Base-by-base conservation (phyloP, 1,284 basidiomycete species). In the Stygiomarasmius scandens region DNA sequence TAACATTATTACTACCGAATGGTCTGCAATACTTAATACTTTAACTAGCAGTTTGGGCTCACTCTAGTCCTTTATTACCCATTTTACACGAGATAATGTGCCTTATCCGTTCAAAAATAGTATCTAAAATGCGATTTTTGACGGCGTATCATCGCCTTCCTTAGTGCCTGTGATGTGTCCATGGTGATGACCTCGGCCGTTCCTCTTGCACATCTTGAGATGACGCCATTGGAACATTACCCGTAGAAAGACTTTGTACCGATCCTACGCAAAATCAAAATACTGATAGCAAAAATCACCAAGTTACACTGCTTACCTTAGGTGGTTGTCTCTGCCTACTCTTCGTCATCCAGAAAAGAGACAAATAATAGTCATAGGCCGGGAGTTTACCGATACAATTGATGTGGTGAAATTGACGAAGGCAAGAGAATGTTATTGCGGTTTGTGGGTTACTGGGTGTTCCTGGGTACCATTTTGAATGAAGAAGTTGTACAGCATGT, bases 351-450 rank as follows among this genome's bases (percentile, higher is more conserved):
- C 50, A 27, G 19, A 46, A 54, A 6, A 66, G 29, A 0, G 56
- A 8, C 2, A 56, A 44, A 46, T 64, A 64, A 41, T 64, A 66
- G 27, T 66, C 63, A 22, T 46, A 45, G 1, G 56, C 24, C 2
- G 45, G 27, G 10, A 52, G 29, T 11, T 58, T 34, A 2, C 38
- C 59, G 11, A 60, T 61, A 2, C 62, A 38, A 20, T 60, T 63
- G 0, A 63, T 38, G 2, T 43, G 49, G 25, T 65, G 63, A 32
- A 65, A 63, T 2, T 56, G 43, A 1, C 53, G 25, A 8, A 66
- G 27, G 3, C 58, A 14, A 5, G 27, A 38, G 0, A 66, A 46
- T 0, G 65, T 63, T 1, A 59, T 50, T 0, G 41, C 43, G 2
- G 61, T 53, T n/a, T 51, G 24, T 2, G 57, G 63, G 6, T 55